Evolutionary conservation across 2,329 filamentous ascomycete species (phyloP).

Genomic region (Stachybotrys elegans): DNA sequence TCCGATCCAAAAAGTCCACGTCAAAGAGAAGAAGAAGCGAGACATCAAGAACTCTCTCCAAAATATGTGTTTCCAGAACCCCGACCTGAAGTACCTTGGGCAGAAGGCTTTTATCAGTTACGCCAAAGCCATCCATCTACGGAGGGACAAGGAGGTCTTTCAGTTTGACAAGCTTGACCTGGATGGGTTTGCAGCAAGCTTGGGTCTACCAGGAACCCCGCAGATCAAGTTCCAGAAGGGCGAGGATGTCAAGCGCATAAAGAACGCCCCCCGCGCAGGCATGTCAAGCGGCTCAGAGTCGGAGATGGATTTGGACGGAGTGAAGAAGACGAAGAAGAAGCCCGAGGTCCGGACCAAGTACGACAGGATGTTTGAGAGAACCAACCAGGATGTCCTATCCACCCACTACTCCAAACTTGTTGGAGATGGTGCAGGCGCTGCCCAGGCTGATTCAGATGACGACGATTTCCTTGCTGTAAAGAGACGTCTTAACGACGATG

Average conservation of each 20-base stretch:
- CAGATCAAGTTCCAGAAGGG: slow-evolving; percentile 92
- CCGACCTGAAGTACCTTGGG: slow-evolving; percentile 87
- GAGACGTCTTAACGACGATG: slow-evolving; percentile 71
- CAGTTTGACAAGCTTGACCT: slow-evolving; percentile 76
- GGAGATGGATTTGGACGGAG: slow-evolving; percentile 47
- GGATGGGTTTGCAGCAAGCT: slow-evolving; percentile 77
- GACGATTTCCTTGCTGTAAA: slow-evolving; percentile 87
- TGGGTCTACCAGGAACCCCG: slow-evolving; percentile 86
- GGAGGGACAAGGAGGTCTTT: slow-evolving; percentile 90
- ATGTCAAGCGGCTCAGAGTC: slow-evolving; percentile 58
- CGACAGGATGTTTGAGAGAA: slow-evolving; percentile 95
- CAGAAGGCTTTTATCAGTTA: slow-evolving; percentile 96
- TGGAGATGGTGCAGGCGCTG: slow-evolving; percentile 44
- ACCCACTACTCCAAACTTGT: slow-evolving; percentile 89
- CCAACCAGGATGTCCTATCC: slow-evolving; percentile 94
- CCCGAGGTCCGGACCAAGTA: slow-evolving; percentile 84
- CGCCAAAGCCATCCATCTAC: slow-evolving; percentile 75
- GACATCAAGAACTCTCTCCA: slow-evolving; percentile 81
- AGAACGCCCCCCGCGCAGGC: slow-evolving; percentile 73
- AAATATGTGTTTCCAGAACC: slow-evolving; percentile 93
- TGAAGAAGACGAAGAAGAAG: slow-evolving; percentile 57
- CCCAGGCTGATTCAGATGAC: slow-evolving; percentile 53
- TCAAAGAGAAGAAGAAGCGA: slow-evolving; percentile 84
- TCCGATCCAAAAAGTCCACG: slow-evolving; percentile 78
- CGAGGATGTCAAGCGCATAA: slow-evolving; percentile 78